Conservation (phyloP, 2,329 filamentous ascomycete genomes). For the Arthrobotrys sphaeroides region DNA sequence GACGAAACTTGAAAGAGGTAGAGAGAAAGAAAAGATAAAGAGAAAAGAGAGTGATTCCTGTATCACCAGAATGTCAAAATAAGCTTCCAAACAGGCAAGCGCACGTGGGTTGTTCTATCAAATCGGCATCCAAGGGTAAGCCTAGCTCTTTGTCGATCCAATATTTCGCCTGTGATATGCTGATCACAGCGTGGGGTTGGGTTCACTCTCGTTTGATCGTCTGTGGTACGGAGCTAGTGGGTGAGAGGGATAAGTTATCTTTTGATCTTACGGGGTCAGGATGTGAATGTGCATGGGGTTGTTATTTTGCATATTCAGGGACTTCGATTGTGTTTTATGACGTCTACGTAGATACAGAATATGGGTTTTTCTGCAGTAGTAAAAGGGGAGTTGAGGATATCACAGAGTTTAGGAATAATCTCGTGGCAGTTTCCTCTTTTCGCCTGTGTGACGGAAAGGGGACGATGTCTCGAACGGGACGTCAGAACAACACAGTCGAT, state of each 20-base stretch:
- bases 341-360: too few species aligned
- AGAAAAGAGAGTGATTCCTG: not conserved
- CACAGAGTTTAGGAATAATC: too few species aligned
- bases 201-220: constrained; percentile 20
- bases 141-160: constrained; percentile 17
- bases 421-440: constrained; percentile 3
- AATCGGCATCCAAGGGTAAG: not conserved
- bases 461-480: constrained; percentile 5
- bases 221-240: constrained; percentile 17
- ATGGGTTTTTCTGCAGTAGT: too few species aligned
- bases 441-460: constrained; percentile 34
- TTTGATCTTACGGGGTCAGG: too few species aligned
- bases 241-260: not conserved
- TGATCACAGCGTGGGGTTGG: constrained; percentile 28
- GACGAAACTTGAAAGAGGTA: too few species aligned
- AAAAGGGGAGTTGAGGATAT: too few species aligned
- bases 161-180: constrained; percentile 6
- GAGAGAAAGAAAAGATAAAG: not conserved
- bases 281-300: not conserved
- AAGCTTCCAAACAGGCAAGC: constrained; percentile 25
- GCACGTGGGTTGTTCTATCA: constrained; percentile 18
- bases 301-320: constrained; percentile 8
- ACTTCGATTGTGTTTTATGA: too few species aligned
- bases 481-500: constrained; percentile 25
- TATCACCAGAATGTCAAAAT: constrained; percentile 47